A percentile compares a stretch with the other conserved stretches of the same genome.
phyloP scores from a whole-genome alignment of 371 early-diverging fungal genomes.

The Mucor indicus region DNA sequence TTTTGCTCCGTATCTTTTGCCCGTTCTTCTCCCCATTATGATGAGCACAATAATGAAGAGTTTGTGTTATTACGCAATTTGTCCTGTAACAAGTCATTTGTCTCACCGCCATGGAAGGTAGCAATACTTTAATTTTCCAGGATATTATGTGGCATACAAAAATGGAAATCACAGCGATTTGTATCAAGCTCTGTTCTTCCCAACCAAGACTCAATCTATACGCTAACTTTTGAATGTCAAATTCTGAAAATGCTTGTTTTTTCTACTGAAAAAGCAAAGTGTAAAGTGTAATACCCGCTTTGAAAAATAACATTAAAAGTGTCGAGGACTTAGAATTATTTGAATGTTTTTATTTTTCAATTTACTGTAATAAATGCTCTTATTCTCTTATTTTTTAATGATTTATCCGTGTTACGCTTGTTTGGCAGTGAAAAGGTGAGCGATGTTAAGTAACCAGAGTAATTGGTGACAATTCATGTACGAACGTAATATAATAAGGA shows the following conservation, averaged over 20 bases:
- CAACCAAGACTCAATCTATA: conserved; percentile 10
- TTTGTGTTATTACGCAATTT: conserved; percentile 9
- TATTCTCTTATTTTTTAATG: conserved; percentile 9
- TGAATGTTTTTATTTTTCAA: conserved; percentile 7
- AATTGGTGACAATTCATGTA: conserved; percentile 9
- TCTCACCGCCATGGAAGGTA: conserved; percentile 8
- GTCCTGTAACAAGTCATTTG: conserved; percentile 11
- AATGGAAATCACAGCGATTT: conserved; percentile 10
- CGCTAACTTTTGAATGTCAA: conserved; percentile 10
- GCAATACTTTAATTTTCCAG: conserved; percentile 8
- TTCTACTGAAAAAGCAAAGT: conserved; percentile 9
- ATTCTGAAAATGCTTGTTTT: conserved; percentile 9
- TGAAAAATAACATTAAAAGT: conserved; percentile 6
- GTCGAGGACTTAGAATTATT: conserved; percentile 7
- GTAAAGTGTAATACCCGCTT: conserved; percentile 8
- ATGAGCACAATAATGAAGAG: too few relatives aligned
- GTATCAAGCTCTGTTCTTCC: conserved; percentile 10
- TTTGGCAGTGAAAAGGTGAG: conserved; percentile 10
- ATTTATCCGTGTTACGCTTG: conserved; percentile 5
- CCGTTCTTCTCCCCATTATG: too few relatives aligned
- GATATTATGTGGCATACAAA: conserved; percentile 8
- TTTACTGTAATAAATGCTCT: conserved; percentile 10
- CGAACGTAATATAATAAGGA: conserved; percentile 8
- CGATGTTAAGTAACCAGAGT: conserved; percentile 8
- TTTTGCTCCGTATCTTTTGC: too few relatives aligned